Base-by-base conservation (phyloP, 2,329 filamentous ascomycete species). In the Ophiosphaerella korrae region DNA sequence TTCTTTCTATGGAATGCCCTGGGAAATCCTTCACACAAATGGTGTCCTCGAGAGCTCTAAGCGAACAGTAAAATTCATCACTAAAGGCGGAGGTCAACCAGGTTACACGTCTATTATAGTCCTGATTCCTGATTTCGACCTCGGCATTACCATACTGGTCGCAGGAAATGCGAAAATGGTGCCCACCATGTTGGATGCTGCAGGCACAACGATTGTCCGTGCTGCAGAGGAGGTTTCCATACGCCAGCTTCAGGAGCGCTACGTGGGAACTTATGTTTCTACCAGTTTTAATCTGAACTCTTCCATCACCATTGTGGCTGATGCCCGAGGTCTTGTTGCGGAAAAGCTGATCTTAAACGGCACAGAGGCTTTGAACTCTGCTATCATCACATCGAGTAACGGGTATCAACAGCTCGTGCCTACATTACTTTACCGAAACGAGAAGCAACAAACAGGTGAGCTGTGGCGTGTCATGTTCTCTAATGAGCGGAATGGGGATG, bases 1-100 rank as follows among this genome's bases (percentile, higher is more conserved):
- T 23, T 72, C 64, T 0, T 78, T 75, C 49, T 79, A 78, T 48
- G 78, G 77, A 3, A 75, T 77, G 65, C 77, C 78, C 0, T 81
- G 77, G 74, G 78, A 80, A 57, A 79, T 77, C 0, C 75, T 75
- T 36, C 73, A 76, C 0, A 76, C 73, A 2, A 70, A 75, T 34
- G 64, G 65, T 5, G 68, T 78, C 13, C 62, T 80, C 1, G 42
- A 56, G 7, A 50, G 69, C 13, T 75, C 68, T 9, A 61, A 55
- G 5, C 64, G 75, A 11, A 67, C 74, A 0, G 69, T 80, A 2
- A 77, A 74, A 2, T 75, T 80, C 53, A 64, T 76, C 32, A 79
- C 77, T 2, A 81, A 81, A 58, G 58, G 64, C 2, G 78, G 78
- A 5, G 73, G 74, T 0, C 53, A 78, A 1, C 76, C 76, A 1